Evolutionary conservation across 2,329 filamentous ascomycete genomes (phyloP).

Genomic region (Penicillium rolfsii): DNA sequence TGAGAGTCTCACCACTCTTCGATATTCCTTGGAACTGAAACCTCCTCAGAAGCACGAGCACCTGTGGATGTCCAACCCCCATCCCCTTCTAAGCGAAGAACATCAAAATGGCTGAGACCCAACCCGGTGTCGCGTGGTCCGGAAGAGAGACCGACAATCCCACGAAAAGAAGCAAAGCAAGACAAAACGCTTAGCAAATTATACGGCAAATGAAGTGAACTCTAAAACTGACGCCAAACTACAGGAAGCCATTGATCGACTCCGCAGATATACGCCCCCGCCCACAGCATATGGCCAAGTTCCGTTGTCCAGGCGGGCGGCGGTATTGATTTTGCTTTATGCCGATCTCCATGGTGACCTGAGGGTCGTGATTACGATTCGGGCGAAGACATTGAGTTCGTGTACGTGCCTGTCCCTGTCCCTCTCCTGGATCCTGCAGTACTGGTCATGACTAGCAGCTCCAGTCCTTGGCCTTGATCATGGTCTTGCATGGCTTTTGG

Average conservation of each 20-base stretch:
- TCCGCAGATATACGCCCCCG: conserved; percentile 60
- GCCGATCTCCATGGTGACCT: conserved; percentile 81
- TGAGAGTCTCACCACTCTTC: neutral
- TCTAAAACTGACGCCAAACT: neutral
- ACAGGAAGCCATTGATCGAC: conserved; percentile 58
- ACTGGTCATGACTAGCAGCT: too few species aligned
- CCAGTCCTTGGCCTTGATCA: neutral
- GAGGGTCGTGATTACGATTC: conserved; percentile 65
- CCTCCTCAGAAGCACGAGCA: neutral
- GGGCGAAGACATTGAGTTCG: conserved; percentile 61
- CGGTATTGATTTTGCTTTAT: conserved; percentile 85
- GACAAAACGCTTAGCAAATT: neutral
- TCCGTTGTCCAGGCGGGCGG: conserved; percentile 70
- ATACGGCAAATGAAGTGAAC: neutral
- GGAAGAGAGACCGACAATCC: neutral
- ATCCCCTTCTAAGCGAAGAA: conserved; percentile 3
- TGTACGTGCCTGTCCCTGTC: conserved; percentile 44
- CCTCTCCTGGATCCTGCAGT: neutral
- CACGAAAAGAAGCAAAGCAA: conserved; percentile 6
- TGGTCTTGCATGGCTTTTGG: conserved; percentile 6
- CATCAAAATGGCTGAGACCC: conserved; percentile 17
- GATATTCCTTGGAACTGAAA: neutral
- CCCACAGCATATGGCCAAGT: conserved; percentile 61
- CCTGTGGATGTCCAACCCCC: conserved; percentile 31
- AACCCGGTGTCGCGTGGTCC: conserved; percentile 16